Conservation (phyloP, 108 stramenopile genomes). For the Cyclotella sp. region DNA sequence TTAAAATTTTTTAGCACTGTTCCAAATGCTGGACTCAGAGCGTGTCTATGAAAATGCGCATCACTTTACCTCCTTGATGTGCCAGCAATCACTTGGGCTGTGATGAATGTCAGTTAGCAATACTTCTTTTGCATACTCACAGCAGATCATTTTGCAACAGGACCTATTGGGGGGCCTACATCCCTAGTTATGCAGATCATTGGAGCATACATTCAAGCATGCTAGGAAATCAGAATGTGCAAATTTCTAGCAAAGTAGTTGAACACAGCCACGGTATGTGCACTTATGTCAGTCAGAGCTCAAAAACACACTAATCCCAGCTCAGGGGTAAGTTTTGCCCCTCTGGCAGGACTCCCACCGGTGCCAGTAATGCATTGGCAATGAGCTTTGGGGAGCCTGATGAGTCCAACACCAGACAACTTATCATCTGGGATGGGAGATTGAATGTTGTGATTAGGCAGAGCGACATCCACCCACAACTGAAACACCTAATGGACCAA, state of each 20-base stretch:
- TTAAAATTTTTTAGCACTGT: neutral
- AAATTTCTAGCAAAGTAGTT: neutral
- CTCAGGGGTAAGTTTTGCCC: no score
- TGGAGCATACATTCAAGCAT: neutral
- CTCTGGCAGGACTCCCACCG: no score
- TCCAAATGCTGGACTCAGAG: neutral
- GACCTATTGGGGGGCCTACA: neutral
- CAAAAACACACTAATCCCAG: no score
- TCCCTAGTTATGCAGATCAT: neutral
- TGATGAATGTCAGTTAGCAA: neutral
- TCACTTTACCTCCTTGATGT: neutral
- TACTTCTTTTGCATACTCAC: neutral
- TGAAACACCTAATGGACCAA: no score
- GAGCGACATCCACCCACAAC: no score
- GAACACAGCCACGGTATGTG: neutral
- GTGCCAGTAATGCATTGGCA: no score
- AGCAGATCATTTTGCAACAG: neutral
- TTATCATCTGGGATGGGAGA: no score
- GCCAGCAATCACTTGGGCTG: slow-evolving; percentile 5
- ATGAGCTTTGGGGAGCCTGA: no score
- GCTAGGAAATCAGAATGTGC: neutral
- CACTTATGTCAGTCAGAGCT: no score
- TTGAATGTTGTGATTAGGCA: no score
- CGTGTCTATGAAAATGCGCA: neutral
- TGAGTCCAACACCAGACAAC: no score